Base-by-base conservation (phyloP, 345 rosid genomes). In the Xanthoceras sorbifolium region DNA sequence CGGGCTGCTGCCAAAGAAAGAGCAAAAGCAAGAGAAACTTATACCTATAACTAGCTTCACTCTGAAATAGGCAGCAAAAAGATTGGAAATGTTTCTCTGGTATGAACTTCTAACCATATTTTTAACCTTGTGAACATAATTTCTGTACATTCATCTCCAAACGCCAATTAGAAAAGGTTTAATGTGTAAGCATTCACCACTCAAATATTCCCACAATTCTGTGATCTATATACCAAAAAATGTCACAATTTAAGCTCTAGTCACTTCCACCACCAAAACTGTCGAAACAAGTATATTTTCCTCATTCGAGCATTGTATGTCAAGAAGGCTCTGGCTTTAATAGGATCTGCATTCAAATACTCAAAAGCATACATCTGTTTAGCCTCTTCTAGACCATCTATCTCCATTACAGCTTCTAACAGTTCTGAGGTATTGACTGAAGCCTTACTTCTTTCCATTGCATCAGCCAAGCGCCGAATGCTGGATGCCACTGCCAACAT, bases 191-290 rank as follows among this genome's bases (percentile, higher is more conserved):
- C 71, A 40, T 44, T 57, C n/a, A 14, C 40, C 57, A 42, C 57
- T 38, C 25, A 48, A 17, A 44, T 61, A 74, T 85, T 80, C 81
- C 73, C 76, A 64, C 66, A 55, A 54, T 26, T 28, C 71, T 69
- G 66, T 75, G 50, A 57, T 42, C 65, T 82, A 82, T 82, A 65
- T 67, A 83, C 81, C 69, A 40, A 59, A 54, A 12, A 34, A 67
- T 31, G 48, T 25, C 65, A 34, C 54, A 66, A n/a, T 48, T 3
- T 25, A 32, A 26, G 15, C 6, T 32, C 66, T 4, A 32, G 73
- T 93, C 87, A 90, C 82, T 89, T 93, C 96, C 97, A 93, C 92
- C 96, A 93, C 96, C 96, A 93, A 84, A 93, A 93, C 84, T 93
- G 96, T 70, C 94, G 84, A 72, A 84, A 93, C 79, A 93, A 80